Evolutionary conservation across 2,329 filamentous ascomycete species (phyloP).

Genomic region (Ophiocordyceps unilateralis): DNA sequence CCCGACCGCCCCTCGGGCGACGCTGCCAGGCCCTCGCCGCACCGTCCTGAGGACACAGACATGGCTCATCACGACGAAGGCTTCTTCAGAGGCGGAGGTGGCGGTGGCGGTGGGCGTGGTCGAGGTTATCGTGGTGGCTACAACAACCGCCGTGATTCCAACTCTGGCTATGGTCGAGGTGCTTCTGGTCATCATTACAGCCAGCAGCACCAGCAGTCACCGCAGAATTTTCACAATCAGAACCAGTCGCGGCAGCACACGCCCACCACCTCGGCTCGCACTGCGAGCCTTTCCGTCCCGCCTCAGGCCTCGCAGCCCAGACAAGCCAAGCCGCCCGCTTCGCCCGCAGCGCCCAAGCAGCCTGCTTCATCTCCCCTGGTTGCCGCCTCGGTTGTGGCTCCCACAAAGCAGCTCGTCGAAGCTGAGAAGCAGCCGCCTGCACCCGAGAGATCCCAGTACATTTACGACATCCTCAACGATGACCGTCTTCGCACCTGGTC

Average conservation of each 20-base stretch:
- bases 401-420: conserved; percentile 6
- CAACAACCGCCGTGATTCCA: conserved; percentile 34
- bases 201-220: conserved; percentile 5
- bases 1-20: conserved; percentile 31
- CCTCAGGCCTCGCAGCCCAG: conserved; percentile 4
- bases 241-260: conserved; percentile 2
- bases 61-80: conserved; percentile 39
- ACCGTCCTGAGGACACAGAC: conserved; percentile 39
- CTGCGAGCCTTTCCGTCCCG: not conserved
- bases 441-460: conserved; percentile 33
- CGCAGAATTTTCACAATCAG: conserved; percentile 2
- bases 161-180: conserved; percentile 17
- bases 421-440: conserved; percentile 5
- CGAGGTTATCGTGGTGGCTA: conserved; percentile 22
- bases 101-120: conserved; percentile 18
- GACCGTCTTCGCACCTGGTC: conserved; percentile 51
- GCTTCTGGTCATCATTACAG: conserved; percentile 6
- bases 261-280: conserved; percentile 4
- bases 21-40: conserved; percentile 39
- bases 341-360: conserved; percentile 7
- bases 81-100: conserved; percentile 11
- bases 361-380: conserved; percentile 1
- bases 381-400: not conserved
- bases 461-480: conserved; percentile 62
- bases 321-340: conserved; percentile 7